These are phyloP conservation scores for Vinca minor DNA, from an alignment of 257 asterid genomes.

Conservation along the genomic window DNA sequence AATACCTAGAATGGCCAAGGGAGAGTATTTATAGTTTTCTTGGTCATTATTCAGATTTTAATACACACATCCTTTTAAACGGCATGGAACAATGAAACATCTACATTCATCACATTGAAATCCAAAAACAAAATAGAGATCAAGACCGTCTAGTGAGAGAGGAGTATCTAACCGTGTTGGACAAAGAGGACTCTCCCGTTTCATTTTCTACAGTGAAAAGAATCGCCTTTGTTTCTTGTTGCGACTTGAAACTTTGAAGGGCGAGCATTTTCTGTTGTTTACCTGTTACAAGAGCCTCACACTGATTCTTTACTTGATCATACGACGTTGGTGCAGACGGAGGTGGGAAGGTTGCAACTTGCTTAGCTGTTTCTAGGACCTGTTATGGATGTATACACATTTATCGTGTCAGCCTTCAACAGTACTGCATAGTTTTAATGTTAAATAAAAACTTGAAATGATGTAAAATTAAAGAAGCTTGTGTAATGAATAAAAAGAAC, in stretches of 20 bases:
- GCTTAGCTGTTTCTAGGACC: constrained; percentile 43
- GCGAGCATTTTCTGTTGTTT: constrained; percentile 43
- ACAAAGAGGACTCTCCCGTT: constrained; percentile 8
- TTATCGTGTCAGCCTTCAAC: not conserved
- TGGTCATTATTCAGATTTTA: not conserved
- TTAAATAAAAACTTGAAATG: not conserved
- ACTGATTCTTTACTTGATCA: constrained; percentile 42
- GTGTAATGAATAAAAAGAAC: not conserved
- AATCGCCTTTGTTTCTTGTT: constrained; percentile 28
- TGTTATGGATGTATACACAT: constrained; percentile 7
- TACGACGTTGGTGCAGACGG: constrained; percentile 38
- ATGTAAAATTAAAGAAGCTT: not conserved
- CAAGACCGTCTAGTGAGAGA: too few species aligned
- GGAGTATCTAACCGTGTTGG: constrained; percentile 21
- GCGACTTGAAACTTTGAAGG: constrained; percentile 38
- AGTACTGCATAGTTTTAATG: not conserved
- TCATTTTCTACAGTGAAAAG: constrained; percentile 20
- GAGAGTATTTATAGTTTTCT: not conserved
- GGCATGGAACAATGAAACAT: too few species aligned
- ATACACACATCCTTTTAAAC: too few species aligned
- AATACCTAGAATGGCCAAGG: constrained; percentile 15
- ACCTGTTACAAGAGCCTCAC: constrained; percentile 46
- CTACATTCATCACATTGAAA: too few species aligned
- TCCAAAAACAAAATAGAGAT: not conserved
- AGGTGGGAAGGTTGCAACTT: constrained; percentile 40